Conservation (phyloP, 2,329 filamentous ascomycete genomes). For the Alternaria postmessia region DNA sequence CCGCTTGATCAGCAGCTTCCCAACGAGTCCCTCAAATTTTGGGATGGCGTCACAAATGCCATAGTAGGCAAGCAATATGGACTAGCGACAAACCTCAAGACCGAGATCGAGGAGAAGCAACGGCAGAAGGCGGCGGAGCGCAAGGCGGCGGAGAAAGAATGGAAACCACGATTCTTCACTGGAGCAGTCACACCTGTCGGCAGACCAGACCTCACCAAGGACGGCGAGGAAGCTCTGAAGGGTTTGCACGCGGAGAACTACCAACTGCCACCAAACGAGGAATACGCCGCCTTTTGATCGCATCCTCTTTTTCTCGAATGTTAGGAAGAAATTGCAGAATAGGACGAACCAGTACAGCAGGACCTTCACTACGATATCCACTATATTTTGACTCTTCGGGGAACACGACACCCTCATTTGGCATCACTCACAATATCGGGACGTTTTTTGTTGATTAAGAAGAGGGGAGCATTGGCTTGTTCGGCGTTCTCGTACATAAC, state of each 20-base stretch:
- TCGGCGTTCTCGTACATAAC: constrained; percentile 19
- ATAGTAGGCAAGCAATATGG: constrained; percentile 84
- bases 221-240: constrained; percentile 66
- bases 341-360: constrained; percentile 10
- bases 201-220: constrained; percentile 68
- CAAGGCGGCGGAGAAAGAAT: constrained; percentile 72
- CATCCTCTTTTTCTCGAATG: neutral
- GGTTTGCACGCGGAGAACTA: constrained; percentile 64
- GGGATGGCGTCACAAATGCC: constrained; percentile 85
- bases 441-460: constrained; percentile 18
- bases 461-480: constrained; percentile 19
- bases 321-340: constrained; percentile 5
- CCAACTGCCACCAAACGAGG: constrained; percentile 56
- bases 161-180: constrained; percentile 89
- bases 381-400: constrained; percentile 4
- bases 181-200: constrained; percentile 66
- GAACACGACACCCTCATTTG: constrained; percentile 21
- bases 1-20: constrained; percentile 79
- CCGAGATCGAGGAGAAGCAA: constrained; percentile 90
- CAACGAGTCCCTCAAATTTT: constrained; percentile 89
- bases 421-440: constrained; percentile 8
- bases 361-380: constrained; percentile 29
- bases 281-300: constrained; percentile 49
- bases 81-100: constrained; percentile 85
- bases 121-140: constrained; percentile 83